Conservation (phyloP, 202 grass and related monocot species). For the Hordeum pubiflorum region DNA sequence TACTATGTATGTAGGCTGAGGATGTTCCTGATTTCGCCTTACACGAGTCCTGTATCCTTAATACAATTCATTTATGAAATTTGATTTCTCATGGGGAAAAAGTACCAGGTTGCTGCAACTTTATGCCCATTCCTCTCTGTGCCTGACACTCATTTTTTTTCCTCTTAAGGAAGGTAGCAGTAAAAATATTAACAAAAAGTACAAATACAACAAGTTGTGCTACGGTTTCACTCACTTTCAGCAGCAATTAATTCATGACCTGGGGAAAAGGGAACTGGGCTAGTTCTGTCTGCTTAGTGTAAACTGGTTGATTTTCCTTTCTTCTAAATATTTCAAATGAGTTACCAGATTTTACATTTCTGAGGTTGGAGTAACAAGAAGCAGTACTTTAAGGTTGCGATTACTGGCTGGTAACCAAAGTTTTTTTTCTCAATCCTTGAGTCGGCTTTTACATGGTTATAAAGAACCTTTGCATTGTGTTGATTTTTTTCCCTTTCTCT, state of each 20-base stretch:
- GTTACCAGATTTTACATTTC: not conserved
- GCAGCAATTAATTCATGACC: not conserved
- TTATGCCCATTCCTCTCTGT: not conserved
- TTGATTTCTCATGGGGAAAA: conserved; percentile 3
- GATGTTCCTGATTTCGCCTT: conserved; percentile 36
- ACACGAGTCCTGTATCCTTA: conserved; percentile 47
- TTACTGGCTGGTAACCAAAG: not conserved
- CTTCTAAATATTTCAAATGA: not conserved
- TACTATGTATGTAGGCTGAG: conserved; percentile 23
- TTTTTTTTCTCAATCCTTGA: not conserved
- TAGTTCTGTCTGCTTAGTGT: not conserved
- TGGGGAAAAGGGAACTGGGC: not conserved
- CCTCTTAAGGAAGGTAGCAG: not conserved
- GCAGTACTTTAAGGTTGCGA: not conserved
- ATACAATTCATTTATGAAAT: conserved; percentile 11
- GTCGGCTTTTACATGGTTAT: not conserved
- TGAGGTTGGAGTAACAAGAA: not conserved
- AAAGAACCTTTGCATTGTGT: not conserved
- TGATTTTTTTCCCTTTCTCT: not conserved
- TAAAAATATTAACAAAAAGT: conserved; percentile 11
- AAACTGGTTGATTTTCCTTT: not conserved
- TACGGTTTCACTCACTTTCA: not conserved
- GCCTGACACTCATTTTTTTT: not conserved
- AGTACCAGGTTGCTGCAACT: not conserved
- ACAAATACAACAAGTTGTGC: not conserved